Evolutionary conservation across 768 basidiomycete genomes (phyloP).

Genomic region (Tephrocybe sp.): DNA sequence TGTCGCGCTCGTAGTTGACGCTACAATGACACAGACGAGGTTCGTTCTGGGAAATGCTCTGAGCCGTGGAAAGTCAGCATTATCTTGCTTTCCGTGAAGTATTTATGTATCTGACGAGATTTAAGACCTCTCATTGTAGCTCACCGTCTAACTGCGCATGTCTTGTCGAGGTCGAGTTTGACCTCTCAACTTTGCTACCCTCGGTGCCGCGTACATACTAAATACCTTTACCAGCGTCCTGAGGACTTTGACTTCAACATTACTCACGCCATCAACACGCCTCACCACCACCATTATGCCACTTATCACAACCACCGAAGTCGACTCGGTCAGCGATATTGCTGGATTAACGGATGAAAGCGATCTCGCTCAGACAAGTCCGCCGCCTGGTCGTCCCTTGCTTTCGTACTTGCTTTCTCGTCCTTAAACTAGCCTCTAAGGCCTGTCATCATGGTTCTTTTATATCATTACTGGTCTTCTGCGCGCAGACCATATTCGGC

Average conservation of each 20-base stretch:
- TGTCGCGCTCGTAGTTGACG: too few relatives aligned
- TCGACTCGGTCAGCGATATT: constrained; percentile 31
- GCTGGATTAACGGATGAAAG: constrained; percentile 38
- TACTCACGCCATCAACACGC: constrained; percentile 75
- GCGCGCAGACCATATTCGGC: constrained; percentile 71
- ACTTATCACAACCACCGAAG: constrained; percentile 16
- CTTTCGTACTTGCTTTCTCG: constrained; percentile 45
- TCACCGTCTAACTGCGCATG: too few relatives aligned
- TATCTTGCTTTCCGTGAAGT: too few relatives aligned
- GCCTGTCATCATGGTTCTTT: constrained; percentile 69
- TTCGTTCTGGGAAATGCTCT: too few relatives aligned
- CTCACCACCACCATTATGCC: constrained; percentile 3
- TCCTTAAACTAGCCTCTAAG: constrained; percentile 20
- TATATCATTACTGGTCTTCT: constrained; percentile 87
- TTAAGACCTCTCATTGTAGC: too few relatives aligned
- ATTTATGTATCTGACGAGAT: too few relatives aligned
- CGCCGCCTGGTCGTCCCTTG: constrained; percentile 73
- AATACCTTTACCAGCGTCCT: constrained; percentile 54
- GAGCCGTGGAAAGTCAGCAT: too few relatives aligned
- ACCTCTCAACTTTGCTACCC: too few relatives aligned
- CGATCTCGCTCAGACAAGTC: constrained; percentile 77
- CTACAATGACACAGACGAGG: too few relatives aligned
- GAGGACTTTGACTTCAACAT: constrained; percentile 72
- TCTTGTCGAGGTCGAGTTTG: too few relatives aligned
- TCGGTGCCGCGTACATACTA: too few relatives aligned